A percentile compares a stretch with the other conserved stretches of the same genome.
phyloP scores from a whole-genome alignment of 148 eudicot genomes.

The Camellia granthamiana region DNA sequence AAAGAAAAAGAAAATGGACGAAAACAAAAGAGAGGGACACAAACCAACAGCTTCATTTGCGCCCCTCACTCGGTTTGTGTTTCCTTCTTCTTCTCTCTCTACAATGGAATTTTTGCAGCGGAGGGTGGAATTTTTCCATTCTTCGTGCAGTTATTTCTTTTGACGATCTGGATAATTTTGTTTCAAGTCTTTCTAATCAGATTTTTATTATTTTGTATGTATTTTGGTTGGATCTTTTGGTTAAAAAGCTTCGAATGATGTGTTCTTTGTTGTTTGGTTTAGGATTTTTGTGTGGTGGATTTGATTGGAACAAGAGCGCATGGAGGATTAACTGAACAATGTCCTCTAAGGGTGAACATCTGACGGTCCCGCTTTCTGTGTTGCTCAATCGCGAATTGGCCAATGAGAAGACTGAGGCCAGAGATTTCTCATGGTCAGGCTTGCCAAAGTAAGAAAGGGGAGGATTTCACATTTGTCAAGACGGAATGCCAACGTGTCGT shows the following conservation, averaged over 20 bases:
- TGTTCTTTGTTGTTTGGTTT: conserved; percentile 1
- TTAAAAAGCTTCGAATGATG: neutral
- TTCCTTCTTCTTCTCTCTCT: conserved; percentile 15
- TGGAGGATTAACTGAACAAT: conserved; percentile 32
- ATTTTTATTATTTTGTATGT: neutral
- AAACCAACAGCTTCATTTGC: conserved; percentile 25
- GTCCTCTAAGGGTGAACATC: conserved; percentile 84
- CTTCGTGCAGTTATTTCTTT: neutral
- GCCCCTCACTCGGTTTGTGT: conserved; percentile 13
- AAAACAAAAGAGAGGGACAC: conserved; percentile 11
- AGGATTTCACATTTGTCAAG: conserved; percentile 78
- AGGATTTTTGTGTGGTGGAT: neutral
- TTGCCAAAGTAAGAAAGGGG: conserved; percentile 89
- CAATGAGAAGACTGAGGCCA: conserved; percentile 79
- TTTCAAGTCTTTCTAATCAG: neutral
- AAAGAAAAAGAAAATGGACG: neutral
- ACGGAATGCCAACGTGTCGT: conserved; percentile 77
- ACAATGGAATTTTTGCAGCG: conserved; percentile 34
- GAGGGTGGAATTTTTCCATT: conserved; percentile 37
- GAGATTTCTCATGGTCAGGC: conserved; percentile 71
- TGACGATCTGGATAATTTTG: neutral
- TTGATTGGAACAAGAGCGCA: conserved; percentile 1
- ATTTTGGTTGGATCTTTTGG: no score
- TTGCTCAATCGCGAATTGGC: conserved; percentile 78
- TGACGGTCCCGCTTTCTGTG: conserved; percentile 78